A percentile compares a stretch with the other conserved stretches of the same genome.
phyloP scores from a whole-genome alignment of 441 rosid genomes.

The Breynia disticha region DNA sequence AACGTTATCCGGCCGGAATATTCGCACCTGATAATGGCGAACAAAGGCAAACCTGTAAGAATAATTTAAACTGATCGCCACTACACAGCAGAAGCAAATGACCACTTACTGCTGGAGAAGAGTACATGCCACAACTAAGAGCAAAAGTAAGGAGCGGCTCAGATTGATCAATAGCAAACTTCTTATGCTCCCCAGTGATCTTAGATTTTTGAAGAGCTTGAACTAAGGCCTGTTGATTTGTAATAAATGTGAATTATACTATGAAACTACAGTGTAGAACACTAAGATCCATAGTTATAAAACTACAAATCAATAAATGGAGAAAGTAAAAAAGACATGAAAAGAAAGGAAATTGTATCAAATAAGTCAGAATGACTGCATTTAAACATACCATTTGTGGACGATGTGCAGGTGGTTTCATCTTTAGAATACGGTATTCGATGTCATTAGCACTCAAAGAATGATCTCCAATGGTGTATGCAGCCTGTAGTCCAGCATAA shows the following conservation, averaged over 20 bases:
- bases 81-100: neutral
- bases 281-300: no score
- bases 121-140: slow-evolving; percentile 56
- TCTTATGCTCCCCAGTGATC: slow-evolving; percentile 36
- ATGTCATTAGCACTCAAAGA: slow-evolving; percentile 54
- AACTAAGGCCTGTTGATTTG: slow-evolving; percentile 37
- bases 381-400: slow-evolving; percentile 42
- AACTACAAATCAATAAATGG: no score
- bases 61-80: no score
- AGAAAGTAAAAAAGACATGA: no score
- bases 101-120: slow-evolving; percentile 59
- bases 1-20: slow-evolving; percentile 46
- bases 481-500: slow-evolving; percentile 36
- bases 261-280: neutral
- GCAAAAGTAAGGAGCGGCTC: slow-evolving; percentile 61
- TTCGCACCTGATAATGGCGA: slow-evolving; percentile 36
- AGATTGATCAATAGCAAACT: slow-evolving; percentile 42
- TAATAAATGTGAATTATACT: slow-evolving; percentile 2
- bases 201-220: slow-evolving; percentile 50
- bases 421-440: slow-evolving; percentile 49
- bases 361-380: no score
- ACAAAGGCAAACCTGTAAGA: neutral
- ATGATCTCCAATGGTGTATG: slow-evolving; percentile 58
- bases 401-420: slow-evolving; percentile 53
- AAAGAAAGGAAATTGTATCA: no score